These are phyloP conservation scores for Colletotrichum sp. DNA, from an alignment of 2,329 filamentous ascomycete species.

Conservation along the genomic window DNA sequence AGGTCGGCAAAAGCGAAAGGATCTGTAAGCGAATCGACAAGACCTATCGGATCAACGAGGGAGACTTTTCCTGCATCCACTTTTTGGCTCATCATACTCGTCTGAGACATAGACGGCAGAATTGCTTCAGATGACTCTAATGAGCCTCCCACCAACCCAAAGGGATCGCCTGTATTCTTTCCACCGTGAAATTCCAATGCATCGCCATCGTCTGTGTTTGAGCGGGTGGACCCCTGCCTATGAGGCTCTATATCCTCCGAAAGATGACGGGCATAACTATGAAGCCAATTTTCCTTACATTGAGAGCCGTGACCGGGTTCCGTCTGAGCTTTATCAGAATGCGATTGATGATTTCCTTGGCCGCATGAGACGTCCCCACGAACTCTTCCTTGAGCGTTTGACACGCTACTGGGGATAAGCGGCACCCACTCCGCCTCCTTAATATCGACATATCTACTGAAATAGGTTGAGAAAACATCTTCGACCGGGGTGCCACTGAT, in stretches of 20 bases:
- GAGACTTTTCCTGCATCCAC: neutral
- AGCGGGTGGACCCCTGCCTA: neutral
- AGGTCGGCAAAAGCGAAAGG: neutral
- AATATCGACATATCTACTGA: neutral
- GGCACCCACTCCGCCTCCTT: neutral
- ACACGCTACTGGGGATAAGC: neutral
- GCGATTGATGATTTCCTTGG: neutral
- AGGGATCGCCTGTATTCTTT: neutral
- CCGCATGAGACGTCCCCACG: neutral
- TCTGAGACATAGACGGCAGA: neutral
- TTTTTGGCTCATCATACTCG: neutral
- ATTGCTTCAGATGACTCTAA: neutral
- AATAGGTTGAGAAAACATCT: neutral
- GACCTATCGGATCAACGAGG: neutral
- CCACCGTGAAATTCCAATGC: neutral
- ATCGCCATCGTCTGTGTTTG: neutral
- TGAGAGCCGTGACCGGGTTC: neutral
- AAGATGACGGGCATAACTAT: neutral
- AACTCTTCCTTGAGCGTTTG: neutral
- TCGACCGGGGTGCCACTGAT: neutral
- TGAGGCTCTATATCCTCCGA: neutral
- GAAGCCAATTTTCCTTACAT: neutral
- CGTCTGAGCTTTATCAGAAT: neutral
- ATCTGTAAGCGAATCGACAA: neutral
- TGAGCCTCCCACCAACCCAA: neutral